Percentiles rank a stretch among this genome's conserved stretches.
Conservation (phyloP, 1,284 basidiomycete genomes). For the Leccinum angustisporum region DNA sequence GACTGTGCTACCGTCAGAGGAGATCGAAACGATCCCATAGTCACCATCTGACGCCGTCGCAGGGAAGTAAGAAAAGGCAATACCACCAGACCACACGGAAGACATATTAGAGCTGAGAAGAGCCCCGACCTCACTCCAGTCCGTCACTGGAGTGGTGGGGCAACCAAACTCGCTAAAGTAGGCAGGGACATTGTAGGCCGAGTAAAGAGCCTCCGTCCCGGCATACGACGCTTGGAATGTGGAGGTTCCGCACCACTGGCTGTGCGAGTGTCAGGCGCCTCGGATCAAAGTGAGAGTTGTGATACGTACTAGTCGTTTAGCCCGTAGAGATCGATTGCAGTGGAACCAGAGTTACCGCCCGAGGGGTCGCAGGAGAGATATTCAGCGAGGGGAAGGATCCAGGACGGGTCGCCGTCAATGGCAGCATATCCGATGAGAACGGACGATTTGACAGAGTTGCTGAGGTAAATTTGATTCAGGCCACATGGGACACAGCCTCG, state of each 20-base stretch:
- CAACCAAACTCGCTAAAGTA: constrained; percentile 94
- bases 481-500: not conserved
- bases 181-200: constrained; percentile 73
- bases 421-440: constrained; percentile 84
- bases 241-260: constrained; percentile 79
- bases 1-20: constrained; percentile 58
- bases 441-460: constrained; percentile 64
- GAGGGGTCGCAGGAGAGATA: constrained; percentile 79
- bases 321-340: constrained; percentile 83
- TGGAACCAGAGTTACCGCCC: constrained; percentile 51
- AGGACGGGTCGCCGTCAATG: constrained; percentile 71
- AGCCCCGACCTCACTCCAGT: constrained; percentile 81
- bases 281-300: constrained; percentile 1
- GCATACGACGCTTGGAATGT: constrained; percentile 59
- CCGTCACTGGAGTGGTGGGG: constrained; percentile 60
- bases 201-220: constrained; percentile 52
- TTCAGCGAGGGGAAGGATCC: constrained; percentile 71
- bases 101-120: constrained; percentile 75
- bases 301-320: constrained; percentile 72
- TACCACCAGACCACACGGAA: constrained; percentile 81
- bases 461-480: constrained; percentile 26
- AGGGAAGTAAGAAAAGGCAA: constrained; percentile 89
- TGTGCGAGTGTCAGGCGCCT: constrained; percentile 30
- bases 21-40: constrained; percentile 85
- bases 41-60: constrained; percentile 62